These are phyloP conservation scores for Chlorella sp. DNA, from an alignment of 139 green algal species.

Conservation along the genomic window DNA sequence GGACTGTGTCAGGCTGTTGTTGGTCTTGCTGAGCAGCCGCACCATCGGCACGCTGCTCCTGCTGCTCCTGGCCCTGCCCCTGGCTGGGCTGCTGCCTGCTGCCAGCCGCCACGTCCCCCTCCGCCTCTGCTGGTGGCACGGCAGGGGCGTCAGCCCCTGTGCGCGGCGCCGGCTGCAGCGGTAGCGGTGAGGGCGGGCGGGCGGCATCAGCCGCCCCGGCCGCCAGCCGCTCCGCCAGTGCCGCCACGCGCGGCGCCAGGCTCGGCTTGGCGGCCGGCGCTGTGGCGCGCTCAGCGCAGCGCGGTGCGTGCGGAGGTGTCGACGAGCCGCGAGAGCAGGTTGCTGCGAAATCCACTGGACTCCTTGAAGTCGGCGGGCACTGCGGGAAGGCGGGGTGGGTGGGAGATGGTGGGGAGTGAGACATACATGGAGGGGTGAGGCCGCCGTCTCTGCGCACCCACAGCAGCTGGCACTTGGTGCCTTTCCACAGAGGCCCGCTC, in stretches of 20 bases:
- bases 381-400: not conserved
- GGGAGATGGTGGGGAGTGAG: not conserved
- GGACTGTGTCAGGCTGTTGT: not conserved
- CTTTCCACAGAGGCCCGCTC: no score
- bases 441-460: not conserved
- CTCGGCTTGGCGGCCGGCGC: not conserved
- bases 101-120: no score
- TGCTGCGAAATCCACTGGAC: conserved; percentile 21
- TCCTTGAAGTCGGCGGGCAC: conserved; percentile 13
- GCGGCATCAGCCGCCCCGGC: no score
- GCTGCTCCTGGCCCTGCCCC: not conserved
- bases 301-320: conserved; percentile 26
- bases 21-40: not conserved
- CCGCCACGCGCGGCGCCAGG: not conserved
- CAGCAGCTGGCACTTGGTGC: no score
- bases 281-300: conserved; percentile 2
- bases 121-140: no score
- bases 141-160: no score
- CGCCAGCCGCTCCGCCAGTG: not conserved
- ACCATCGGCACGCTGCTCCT: not conserved
- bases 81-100: not conserved
- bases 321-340: conserved; percentile 43
- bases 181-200: no score
- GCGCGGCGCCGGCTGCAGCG: no score
- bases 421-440: not conserved